Percentiles rank a stretch among this genome's conserved stretches.
Conservation (phyloP, 345 rosid genomes). For the Limnanthes douglasii region DNA sequence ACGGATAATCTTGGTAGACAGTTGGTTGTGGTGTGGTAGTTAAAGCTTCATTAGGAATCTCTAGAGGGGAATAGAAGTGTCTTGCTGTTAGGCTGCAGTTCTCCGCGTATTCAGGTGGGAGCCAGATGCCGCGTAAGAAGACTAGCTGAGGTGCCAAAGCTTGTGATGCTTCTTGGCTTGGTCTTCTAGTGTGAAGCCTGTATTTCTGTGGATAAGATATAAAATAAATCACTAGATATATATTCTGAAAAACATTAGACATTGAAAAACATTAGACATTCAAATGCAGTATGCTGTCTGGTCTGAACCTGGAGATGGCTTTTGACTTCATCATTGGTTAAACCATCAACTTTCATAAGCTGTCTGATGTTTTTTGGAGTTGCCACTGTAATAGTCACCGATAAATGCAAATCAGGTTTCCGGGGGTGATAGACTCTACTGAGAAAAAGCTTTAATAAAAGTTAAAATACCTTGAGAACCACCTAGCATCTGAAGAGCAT, state of each 20-base stretch:
- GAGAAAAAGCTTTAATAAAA: no score
- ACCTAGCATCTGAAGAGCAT: conserved; percentile 82
- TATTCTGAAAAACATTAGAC: neutral
- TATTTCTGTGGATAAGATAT: conserved; percentile 32
- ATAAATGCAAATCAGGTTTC: no score
- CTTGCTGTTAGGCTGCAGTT: no score
- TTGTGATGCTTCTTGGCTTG: conserved; percentile 21
- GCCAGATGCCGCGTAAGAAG: no score
- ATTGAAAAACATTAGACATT: neutral
- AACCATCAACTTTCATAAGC: conserved; percentile 82
- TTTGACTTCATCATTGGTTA: conserved; percentile 90
- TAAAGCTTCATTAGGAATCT: no score
- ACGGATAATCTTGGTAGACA: no score
- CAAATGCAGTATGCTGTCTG: no score
- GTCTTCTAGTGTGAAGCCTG: conserved; percentile 71
- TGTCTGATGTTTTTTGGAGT: conserved; percentile 83
- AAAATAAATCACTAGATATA: neutral
- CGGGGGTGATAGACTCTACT: no score
- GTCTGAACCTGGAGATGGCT: conserved; percentile 81
- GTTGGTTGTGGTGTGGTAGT: no score
- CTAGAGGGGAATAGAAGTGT: no score
- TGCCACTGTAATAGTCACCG: conserved; percentile 57
- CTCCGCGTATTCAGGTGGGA: no score
- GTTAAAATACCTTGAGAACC: conserved; percentile 80
- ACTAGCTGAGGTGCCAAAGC: no score